Evolutionary conservation across 129 eudicot species (phyloP), one percentile per base, ranked within the genome.

Genomic region (Helichrysum umbraculigerum): DNA sequence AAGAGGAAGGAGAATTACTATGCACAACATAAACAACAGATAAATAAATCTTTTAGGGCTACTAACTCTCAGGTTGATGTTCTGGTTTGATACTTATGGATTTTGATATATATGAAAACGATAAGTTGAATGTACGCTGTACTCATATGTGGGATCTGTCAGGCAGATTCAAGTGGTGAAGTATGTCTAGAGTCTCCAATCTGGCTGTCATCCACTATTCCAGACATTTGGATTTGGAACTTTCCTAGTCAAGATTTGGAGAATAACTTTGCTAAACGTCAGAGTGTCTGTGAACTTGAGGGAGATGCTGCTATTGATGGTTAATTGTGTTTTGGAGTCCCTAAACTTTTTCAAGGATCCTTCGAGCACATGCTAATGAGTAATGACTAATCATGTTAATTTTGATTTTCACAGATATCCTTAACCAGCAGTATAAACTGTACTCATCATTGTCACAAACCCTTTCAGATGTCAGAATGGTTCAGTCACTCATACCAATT

Each of bases 401-500:
- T 44, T 57, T 15, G 74, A 41, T 29, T 73, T 78, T 33, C 77
- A 28, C 97, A 95, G 99, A 91, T 78, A 89, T 95, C 34, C 74
- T 95, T 17, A 95, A 95, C 84, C 97, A 87, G 72, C 84, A 86
- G 79, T 71, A 30, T 63, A 89, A 83, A 67, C 47, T 87, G 76
- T 91, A 82, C 66, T 81, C 91, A 47, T 79, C 99, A 62, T 85
- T 91, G 74, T 91, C 99, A 28, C 97, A 95, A 82, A 83, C 91
- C 68, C 73, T 66, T 68, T 84, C 92, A 7, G 92, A 89, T 80
- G 84, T 81, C 86, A 89, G 85, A 86, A 86, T 89, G 97, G 99
- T 95, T 80, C 99, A 91, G 88, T 95, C 99, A 42, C 90, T 95
- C 42, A 79, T 95, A 60, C 99, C 99, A 37, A 95, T 95, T 74